Evolutionary conservation across 768 basidiomycete species (phyloP), one percentile per base, ranked within the genome.

Genomic region (Kwoniella sp.): DNA sequence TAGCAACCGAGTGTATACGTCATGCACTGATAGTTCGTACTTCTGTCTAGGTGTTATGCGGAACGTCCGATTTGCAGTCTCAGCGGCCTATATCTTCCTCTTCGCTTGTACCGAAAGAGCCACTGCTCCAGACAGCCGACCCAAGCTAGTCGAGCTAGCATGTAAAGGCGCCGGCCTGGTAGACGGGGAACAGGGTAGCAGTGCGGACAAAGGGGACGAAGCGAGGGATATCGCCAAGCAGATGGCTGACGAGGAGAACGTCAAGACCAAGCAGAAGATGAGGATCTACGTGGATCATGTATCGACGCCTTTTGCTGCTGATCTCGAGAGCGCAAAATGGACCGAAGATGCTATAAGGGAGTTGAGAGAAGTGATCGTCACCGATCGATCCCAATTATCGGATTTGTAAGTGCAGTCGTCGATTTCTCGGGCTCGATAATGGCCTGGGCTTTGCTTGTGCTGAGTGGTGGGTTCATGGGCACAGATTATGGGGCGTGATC

Each of bases 401-500:
- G 68, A 69, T 27, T 40, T 69, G 68, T 69, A 40, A 61, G 68
- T 62, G 1, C 1, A n/a, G 17, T 53, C 21, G 13, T 6, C 3
- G 17, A 25, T 19, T 40, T 25, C 48, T 29, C 17, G n/a, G n/a
- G n/a, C n/a, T n/a, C n/a, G n/a, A n/a, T n/a, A n/a, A n/a, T n/a
- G n/a, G n/a, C n/a, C n/a, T n/a, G n/a, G n/a, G n/a, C n/a, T n/a
- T n/a, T n/a, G n/a, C n/a, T n/a, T n/a, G n/a, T n/a, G n/a, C n/a
- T n/a, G n/a, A n/a, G n/a, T n/a, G n/a, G n/a, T n/a, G n/a, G n/a
- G n/a, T n/a, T n/a, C n/a, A n/a, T n/a, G n/a, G n/a, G n/a, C n/a
- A n/a, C 29, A 68, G 67, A 22, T 54, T 68, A 17, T 68, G 67
- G 67, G 67, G 67, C 7, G 67, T 68, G 40, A 68, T 68, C 24